Base-by-base conservation (phyloP, 2,329 filamentous ascomycete species). In the Paracamarosporium sp. region DNA sequence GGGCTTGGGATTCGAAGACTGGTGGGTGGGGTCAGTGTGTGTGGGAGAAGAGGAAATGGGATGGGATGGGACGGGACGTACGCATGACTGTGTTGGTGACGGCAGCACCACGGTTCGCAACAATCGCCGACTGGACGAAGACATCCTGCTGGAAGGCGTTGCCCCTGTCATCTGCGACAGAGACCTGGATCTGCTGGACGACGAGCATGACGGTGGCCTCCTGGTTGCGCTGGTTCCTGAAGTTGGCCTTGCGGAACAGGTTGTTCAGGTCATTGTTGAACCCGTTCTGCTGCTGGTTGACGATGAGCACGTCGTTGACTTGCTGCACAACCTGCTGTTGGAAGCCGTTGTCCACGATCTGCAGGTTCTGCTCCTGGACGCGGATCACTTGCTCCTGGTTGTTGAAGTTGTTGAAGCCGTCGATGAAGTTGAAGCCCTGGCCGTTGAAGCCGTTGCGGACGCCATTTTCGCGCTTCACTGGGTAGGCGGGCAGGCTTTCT, bases 381-480 rank as follows among this genome's bases (percentile, higher is more conserved):
- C 71, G 59, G 56, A 75, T 60, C 15, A 72, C 63, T 35, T 69
- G 66, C 25, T 71, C 48, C 55, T 72, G 67, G 50, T 71, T 53
- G 62, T 71, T 68, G 66, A 73, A 68, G 60, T 65, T 61, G 56
- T 69, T 66, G 64, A 74, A 69, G 56, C 64, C 65, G 47, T 73
- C 62, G 57, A 67, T 62, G 59, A 73, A 69, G 67, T 70, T 69
- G 66, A 72, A 72, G 57, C 61, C 67, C 30, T 67, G 45, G 48
- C 58, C 50, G 47, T 58, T 63, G 55, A 61, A 57, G 41, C 61
- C 63, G 53, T 66, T 66, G 40, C 61, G 38, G 24, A 68, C 47
- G n/a, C 48, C 64, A 40, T 53, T 61, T 58, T 53, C n/a, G 44
- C 65, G 66, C 61, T 65, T 68, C 11, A 24, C 36, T 3, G 50